Evolutionary conservation across 176 grass and related monocot species (phyloP), one percentile per base, ranked within the genome.

Genomic region (Tillandsia leiboldiana): DNA sequence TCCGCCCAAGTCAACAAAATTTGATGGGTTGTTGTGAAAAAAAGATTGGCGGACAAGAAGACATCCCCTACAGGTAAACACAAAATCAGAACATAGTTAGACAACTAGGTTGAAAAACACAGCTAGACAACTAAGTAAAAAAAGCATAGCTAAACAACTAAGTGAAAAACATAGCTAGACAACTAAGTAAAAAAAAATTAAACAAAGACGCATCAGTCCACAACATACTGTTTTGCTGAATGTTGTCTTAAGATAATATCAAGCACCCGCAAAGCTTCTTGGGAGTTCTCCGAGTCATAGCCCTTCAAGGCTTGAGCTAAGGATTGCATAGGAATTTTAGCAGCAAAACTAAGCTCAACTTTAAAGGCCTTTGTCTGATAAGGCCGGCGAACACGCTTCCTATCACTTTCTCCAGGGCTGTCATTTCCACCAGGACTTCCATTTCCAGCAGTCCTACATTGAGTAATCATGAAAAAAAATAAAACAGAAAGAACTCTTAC

Each of bases 201-300:
- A 12, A 57, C 2, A 57, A 3, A 61, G 56, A 61, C 22, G 56
- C 17, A 61, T 18, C 8, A 61, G 2, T 61, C 52, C 12, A 61
- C 12, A 73, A 71, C 83, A 51, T 85, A 96, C 92, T 92, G 86
- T 15, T 91, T 82, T 11, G 86, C 76, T 0, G 92, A 88, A 52
- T 96, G 92, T 59, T 96, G 92, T 6, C 92, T 73, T 29, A 96
- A 22, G 11, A 96, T 96, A 23, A 96, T 96, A 73, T 96, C 88
- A 20, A 96, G 82, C 10, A 96, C 92, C 0, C 92, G 62, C 33
- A 96, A 83, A 2, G 92, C 92, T 72, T 96, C 92, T 48, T 89
- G 88, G 0, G 83, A 92, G 14, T 96, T 83, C 53, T 96, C 88
- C 0, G 75, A 87, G 27, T 96, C 92, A 29, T 90, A 78, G 26